Percentiles rank a stretch among this genome's conserved stretches.
phyloP scores from a whole-genome alignment of 495 filamentous ascomycete species.

The Choiromyces venosus region DNA sequence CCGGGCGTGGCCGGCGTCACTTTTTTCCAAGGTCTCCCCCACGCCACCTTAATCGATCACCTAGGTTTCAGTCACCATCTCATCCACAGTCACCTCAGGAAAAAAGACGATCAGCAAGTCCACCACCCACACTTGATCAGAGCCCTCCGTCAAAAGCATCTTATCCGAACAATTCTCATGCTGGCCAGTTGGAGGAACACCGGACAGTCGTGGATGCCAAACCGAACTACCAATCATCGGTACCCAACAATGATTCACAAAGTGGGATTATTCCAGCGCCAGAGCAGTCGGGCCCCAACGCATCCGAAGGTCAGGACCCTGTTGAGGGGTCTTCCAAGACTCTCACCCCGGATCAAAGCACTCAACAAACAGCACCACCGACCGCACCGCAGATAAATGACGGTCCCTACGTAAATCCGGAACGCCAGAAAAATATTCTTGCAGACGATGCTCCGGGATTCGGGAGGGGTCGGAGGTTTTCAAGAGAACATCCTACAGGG shows the following conservation, averaged over 20 bases:
- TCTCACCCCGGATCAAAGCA: conserved; percentile 1
- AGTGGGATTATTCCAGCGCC: conserved; percentile 9
- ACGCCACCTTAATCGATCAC: conserved; percentile 13
- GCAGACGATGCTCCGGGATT: conserved; percentile 15
- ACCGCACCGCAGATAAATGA: conserved; percentile 16
- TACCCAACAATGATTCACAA: conserved; percentile 17
- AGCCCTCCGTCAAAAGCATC: conserved; percentile 15
- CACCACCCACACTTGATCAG: conserved; percentile 11
- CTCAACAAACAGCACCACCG: conserved; percentile 12
- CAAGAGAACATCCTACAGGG: conserved; percentile 16
- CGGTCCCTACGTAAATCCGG: conserved; percentile 38
- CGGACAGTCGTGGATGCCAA: conserved; percentile 19
- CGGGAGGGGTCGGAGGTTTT: conserved; percentile 24
- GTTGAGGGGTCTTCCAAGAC: conserved; percentile 25
- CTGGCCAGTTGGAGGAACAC: conserved; percentile 16
- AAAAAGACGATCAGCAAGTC: conserved; percentile 17
- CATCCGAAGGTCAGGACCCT: conserved; percentile 11
- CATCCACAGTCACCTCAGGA: conserved; percentile 23
- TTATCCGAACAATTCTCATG: conserved; percentile 6
- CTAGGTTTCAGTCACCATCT: conserved; percentile 17
- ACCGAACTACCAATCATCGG: conserved; percentile 21
- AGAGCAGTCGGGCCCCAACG: conserved; percentile 5
- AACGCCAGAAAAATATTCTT: conserved; percentile 35
- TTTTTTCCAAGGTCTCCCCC: conserved; percentile 28
- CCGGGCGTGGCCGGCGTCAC: conserved; percentile 13